These are phyloP conservation scores for Conticribra weissflogii DNA, from an alignment of 108 stramenopile genomes.

Conservation along the genomic window DNA sequence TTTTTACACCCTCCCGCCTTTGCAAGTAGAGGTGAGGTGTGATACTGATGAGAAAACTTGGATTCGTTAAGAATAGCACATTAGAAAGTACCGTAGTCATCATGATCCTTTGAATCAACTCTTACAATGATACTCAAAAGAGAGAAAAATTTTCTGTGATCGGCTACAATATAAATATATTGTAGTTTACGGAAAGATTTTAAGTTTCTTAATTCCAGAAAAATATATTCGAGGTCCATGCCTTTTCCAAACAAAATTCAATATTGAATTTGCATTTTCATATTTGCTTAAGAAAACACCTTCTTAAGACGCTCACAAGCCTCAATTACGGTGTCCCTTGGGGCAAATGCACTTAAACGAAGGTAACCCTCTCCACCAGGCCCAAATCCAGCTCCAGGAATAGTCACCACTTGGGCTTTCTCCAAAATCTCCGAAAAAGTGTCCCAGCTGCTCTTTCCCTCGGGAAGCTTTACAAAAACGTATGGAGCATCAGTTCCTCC, in stretches of 20 bases:
- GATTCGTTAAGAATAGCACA: no score
- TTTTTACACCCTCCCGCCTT: no score
- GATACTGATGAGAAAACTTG: no score
- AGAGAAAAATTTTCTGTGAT: no score
- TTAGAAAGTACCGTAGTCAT: no score
- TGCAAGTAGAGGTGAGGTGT: no score
- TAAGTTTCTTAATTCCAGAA: no score
- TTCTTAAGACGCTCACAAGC: slow-evolving; percentile 88
- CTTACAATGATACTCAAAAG: no score
- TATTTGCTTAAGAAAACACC: slow-evolving; percentile 48
- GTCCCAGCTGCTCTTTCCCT: slow-evolving; percentile 90
- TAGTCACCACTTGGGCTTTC: slow-evolving; percentile 96
- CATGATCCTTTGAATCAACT: no score
- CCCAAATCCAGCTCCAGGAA: slow-evolving; percentile 97
- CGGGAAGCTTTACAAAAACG: slow-evolving; percentile 92
- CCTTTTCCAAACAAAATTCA: no score
- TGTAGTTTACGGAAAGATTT: not conserved
- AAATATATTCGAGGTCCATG: no score
- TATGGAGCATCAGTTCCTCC: slow-evolving; percentile 96
- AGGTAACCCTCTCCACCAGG: slow-evolving; percentile 98
- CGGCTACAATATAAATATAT: no score
- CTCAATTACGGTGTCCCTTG: slow-evolving; percentile 86
- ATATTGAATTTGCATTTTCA: not conserved
- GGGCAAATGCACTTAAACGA: slow-evolving; percentile 94
- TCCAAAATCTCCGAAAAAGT: slow-evolving; percentile 92